Evolutionary conservation across 2,329 filamentous ascomycete species (phyloP).

Genomic region (Penicillium glabrum): DNA sequence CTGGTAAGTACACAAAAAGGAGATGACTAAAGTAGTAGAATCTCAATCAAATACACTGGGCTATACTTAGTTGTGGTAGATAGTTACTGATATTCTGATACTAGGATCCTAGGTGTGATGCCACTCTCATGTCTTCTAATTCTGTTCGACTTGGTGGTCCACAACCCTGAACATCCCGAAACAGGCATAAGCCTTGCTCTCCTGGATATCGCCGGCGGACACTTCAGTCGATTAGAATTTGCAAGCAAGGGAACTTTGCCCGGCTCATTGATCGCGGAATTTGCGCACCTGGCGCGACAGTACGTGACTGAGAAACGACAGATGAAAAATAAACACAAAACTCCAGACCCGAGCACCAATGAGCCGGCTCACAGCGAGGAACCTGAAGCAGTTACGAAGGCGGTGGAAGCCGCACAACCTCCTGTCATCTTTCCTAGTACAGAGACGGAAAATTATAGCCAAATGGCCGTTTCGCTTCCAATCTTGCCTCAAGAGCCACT

Average conservation of each 20-base stretch:
- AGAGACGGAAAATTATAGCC: not conserved
- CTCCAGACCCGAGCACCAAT: not conserved
- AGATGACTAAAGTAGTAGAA: fast-evolving
- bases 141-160: not conserved
- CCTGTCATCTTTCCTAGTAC: not conserved
- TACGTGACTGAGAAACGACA: not conserved
- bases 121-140: not conserved
- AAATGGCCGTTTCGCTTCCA: not conserved
- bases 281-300: not conserved
- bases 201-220: not conserved
- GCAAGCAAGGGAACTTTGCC: not conserved
- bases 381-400: not conserved
- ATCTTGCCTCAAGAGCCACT: not conserved
- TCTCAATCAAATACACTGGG: not conserved
- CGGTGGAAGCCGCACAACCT: not conserved
- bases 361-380: not conserved
- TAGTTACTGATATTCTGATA: not conserved
- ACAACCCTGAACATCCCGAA: not conserved
- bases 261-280: not conserved
- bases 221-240: not conserved
- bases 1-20: not conserved
- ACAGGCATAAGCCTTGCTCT: not conserved
- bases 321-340: not conserved
- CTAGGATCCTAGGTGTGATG: not conserved
- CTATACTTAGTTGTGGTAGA: fast-evolving